A percentile compares a stretch with the other conserved stretches of the same genome.
These are phyloP conservation scores for Candida succiphila DNA, from an alignment of 805 yeast species.

Conservation along the genomic window DNA sequence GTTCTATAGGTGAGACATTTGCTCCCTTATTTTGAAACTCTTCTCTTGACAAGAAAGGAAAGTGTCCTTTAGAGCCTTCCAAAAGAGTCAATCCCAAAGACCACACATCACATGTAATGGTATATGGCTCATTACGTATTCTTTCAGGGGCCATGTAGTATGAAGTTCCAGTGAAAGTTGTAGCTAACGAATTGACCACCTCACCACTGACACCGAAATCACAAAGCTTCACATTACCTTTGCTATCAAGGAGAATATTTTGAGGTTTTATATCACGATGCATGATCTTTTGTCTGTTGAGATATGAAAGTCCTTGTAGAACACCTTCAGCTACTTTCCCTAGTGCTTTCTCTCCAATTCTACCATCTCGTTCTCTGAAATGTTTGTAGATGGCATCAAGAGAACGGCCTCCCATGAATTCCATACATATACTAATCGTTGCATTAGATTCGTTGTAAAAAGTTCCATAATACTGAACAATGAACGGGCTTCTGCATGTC, in stretches of 20 bases:
- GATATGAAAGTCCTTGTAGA: slow-evolving; percentile 72
- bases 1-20: slow-evolving; percentile 76
- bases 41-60: slow-evolving; percentile 49
- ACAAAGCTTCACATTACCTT: slow-evolving; percentile 84
- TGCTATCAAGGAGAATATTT: slow-evolving; percentile 65
- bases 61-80: slow-evolving; percentile 88
- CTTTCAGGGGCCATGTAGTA: slow-evolving; percentile 99
- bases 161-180: slow-evolving; percentile 95
- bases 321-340: slow-evolving; percentile 88
- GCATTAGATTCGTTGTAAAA: slow-evolving; percentile 68
- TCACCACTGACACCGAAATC: slow-evolving; percentile 98
- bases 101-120: slow-evolving; percentile 96
- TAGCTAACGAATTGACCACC: slow-evolving; percentile 89
- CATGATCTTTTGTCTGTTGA: slow-evolving; percentile 80
- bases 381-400: slow-evolving; percentile 84
- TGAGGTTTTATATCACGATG: slow-evolving; percentile 97
- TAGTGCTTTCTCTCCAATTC: slow-evolving; percentile 86
- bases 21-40: slow-evolving; percentile 25
- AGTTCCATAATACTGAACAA: slow-evolving; percentile 90
- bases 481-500: slow-evolving; percentile 71
- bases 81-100: slow-evolving; percentile 84
- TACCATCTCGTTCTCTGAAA: slow-evolving; percentile 63
- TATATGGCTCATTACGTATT: slow-evolving; percentile 89
- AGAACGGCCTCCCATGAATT: slow-evolving; percentile 90
- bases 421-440: slow-evolving; percentile 92